Evolutionary conservation across 1,284 basidiomycete species (phyloP).

Genomic region (Naganishia albida): DNA sequence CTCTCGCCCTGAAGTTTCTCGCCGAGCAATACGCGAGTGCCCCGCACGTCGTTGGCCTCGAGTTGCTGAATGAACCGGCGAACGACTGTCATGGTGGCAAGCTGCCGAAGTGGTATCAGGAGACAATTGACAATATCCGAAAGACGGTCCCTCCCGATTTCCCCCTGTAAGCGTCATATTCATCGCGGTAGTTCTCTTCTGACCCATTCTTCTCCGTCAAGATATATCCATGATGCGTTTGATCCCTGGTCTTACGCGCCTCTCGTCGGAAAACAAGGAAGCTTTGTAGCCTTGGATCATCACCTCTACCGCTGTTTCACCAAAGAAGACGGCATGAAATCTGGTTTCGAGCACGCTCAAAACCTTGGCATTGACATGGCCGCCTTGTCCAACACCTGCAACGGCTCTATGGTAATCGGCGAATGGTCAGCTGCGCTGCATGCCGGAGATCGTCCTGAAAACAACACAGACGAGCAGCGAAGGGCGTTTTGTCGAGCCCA

Average conservation of each 20-base stretch:
- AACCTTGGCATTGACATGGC: conserved; percentile 35
- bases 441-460: conserved; percentile 56
- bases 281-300: conserved; percentile 71
- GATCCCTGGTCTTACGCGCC: conserved; percentile 67
- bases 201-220: conserved; percentile 26
- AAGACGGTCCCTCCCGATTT: conserved; percentile 59
- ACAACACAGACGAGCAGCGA: conserved; percentile 58
- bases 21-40: conserved; percentile 55
- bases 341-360: conserved; percentile 63
- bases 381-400: conserved; percentile 56
- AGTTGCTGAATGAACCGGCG: conserved; percentile 29
- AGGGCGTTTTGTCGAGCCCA: conserved; percentile 66
- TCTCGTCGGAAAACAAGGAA: conserved; percentile 56
- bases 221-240: conserved; percentile 77
- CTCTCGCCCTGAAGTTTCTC: conserved; percentile 58
- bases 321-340: conserved; percentile 61
- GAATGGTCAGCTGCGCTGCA: conserved; percentile 83
- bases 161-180: conserved; percentile 57
- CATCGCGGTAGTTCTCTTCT: neutral
- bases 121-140: conserved; percentile 63
- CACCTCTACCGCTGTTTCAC: conserved; percentile 75
- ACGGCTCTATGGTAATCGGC: conserved; percentile 70
- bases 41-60: conserved; percentile 26
- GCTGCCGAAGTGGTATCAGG: conserved; percentile 67
- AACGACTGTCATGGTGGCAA: conserved; percentile 44